A percentile compares a stretch with the other conserved stretches of the same genome.
These are phyloP conservation scores for Neonectria faginata DNA, from an alignment of 2,329 filamentous ascomycete genomes.

Conservation along the genomic window DNA sequence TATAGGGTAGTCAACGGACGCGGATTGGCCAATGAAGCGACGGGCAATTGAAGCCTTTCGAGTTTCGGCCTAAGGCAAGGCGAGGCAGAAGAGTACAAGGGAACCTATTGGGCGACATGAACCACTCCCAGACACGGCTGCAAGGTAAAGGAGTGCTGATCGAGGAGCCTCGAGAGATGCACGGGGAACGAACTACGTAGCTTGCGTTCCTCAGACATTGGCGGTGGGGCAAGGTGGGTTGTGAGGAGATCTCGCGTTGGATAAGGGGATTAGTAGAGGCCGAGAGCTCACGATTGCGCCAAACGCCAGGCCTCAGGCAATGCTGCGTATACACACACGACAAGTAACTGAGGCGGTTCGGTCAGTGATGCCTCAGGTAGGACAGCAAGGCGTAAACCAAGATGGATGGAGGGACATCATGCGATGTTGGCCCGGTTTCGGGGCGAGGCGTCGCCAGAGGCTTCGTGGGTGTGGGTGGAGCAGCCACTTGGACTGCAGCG, in stretches of 20 bases:
- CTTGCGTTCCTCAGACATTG: constrained; percentile 8
- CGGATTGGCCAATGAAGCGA: not conserved
- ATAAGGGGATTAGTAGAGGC: not conserved
- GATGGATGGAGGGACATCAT: constrained; percentile 31
- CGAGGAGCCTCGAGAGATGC: constrained; percentile 3
- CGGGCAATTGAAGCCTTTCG: not conserved
- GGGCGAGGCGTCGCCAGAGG: constrained; percentile 14
- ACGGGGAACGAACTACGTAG: constrained; percentile 1
- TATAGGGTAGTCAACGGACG: constrained; percentile 5
- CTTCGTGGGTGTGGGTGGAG: constrained; percentile 39
- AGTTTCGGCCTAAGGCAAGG: constrained; percentile 11
- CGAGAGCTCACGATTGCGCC: not conserved
- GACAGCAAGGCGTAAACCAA: constrained; percentile 6
- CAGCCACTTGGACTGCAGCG: constrained; percentile 33
- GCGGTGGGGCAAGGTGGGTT: not conserved
- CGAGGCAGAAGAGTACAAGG: constrained; percentile 10
- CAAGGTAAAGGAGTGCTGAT: constrained; percentile 22
- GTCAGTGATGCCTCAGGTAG: not conserved
- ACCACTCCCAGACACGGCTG: constrained; percentile 22
- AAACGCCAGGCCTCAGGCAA: not conserved
- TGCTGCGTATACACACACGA: not conserved
- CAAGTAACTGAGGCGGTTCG: not conserved
- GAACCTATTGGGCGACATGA: constrained; percentile 16
- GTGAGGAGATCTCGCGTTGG: not conserved
- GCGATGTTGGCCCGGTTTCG: constrained; percentile 37